A percentile compares a stretch with the other conserved stretches of the same genome.
These are phyloP conservation scores for Mycena sanguinolenta DNA, from an alignment of 768 basidiomycete species.

Conservation along the genomic window DNA sequence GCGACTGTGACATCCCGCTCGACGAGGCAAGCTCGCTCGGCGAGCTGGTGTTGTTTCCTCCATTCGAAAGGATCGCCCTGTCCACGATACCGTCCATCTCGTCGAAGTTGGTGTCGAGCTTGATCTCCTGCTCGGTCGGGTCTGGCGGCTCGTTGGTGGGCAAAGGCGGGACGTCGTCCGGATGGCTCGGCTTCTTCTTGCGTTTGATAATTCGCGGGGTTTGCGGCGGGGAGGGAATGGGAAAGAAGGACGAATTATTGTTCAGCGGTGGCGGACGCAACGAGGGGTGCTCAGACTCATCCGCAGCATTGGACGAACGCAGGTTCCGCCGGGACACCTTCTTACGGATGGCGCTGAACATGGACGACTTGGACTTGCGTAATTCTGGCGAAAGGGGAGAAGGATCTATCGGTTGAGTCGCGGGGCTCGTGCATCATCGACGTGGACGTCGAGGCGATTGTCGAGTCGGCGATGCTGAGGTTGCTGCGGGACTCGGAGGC, in stretches of 20 bases:
- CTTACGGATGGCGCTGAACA: constrained; percentile 58
- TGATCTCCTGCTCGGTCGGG: constrained; percentile 52
- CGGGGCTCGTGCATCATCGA: constrained; percentile 25
- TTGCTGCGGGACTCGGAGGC: constrained; percentile 39
- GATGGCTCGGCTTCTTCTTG: neutral
- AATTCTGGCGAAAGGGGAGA: constrained; percentile 48
- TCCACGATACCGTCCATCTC: constrained; percentile 89
- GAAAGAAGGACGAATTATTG: constrained; percentile 30
- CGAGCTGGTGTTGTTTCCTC: constrained; percentile 52
- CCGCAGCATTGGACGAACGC: constrained; percentile 42
- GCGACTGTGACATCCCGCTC: constrained; percentile 41
- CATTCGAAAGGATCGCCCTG: constrained; percentile 45
- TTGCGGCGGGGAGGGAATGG: constrained; percentile 39
- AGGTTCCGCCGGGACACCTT: constrained; percentile 56
- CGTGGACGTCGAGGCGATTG: constrained; percentile 30
- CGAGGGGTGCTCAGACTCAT: constrained; percentile 55
- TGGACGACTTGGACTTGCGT: constrained; percentile 64
- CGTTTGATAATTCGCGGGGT: constrained; percentile 5
- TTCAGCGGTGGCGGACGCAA: constrained; percentile 50
- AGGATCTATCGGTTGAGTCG: neutral
- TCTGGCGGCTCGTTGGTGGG: constrained; percentile 49
- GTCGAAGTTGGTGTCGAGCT: constrained; percentile 77
- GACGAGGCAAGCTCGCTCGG: constrained; percentile 58
- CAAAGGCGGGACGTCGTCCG: neutral
- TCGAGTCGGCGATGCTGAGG: constrained; percentile 38